phyloP scores from a whole-genome alignment of 2,329 filamentous ascomycete species.

The Penicillium sp. region DNA sequence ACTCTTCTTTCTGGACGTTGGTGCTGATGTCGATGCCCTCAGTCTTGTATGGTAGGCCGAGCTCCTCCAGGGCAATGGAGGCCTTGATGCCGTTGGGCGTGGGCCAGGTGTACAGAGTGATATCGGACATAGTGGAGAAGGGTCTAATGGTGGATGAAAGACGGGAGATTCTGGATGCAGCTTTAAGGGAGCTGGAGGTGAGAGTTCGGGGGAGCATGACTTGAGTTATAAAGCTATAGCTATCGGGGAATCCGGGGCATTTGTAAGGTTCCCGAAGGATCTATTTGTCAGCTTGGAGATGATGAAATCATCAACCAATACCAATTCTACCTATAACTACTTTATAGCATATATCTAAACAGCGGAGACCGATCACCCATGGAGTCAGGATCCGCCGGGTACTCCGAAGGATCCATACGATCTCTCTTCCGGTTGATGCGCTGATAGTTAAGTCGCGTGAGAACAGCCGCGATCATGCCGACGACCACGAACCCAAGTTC shows the following conservation, averaged over 20 bases:
- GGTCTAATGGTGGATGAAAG: constrained; percentile 4
- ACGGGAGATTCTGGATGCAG: constrained; percentile 7
- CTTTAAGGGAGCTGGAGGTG: constrained; percentile 4
- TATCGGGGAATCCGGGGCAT: neutral
- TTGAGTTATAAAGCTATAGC: neutral
- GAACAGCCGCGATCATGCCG: constrained; percentile 44
- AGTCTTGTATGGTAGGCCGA: constrained; percentile 31
- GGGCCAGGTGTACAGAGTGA: constrained; percentile 30
- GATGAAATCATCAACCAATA: neutral
- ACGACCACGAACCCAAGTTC: constrained; percentile 48
- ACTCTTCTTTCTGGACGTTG: constrained; percentile 43
- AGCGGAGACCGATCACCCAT: constrained; percentile 59
- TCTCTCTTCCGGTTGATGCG: constrained; percentile 56
- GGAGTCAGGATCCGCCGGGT: constrained; percentile 51
- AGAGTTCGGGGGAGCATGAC: constrained; percentile 4
- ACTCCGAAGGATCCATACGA: constrained; percentile 40
- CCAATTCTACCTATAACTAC: too few species aligned
- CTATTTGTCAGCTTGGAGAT: neutral
- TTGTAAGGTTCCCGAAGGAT: neutral
- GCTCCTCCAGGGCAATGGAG: constrained; percentile 37
- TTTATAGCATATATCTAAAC: constrained; percentile 60
- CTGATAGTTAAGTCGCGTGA: constrained; percentile 50
- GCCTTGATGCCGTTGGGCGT: constrained; percentile 36
- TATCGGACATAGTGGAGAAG: constrained; percentile 22
- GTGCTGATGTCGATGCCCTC: constrained; percentile 42